Evolutionary conservation across 2,329 filamentous ascomycete species (phyloP).

Genomic region (Phyllosticta citribraziliensis): DNA sequence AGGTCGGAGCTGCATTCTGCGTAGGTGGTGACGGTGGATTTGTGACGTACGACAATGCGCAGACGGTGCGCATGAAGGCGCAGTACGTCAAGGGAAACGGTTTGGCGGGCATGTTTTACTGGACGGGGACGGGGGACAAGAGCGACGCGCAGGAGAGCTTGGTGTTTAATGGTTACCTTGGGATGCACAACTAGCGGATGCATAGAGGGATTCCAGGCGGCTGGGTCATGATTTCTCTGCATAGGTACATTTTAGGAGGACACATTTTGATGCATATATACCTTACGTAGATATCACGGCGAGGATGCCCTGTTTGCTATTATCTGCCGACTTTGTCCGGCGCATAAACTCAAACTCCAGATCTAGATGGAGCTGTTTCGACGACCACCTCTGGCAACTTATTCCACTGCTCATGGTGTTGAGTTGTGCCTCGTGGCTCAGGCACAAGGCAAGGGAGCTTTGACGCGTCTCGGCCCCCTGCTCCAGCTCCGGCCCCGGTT

Average conservation of each 20-base stretch:
- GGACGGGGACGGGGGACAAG: conserved; percentile 65
- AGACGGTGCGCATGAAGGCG: conserved; percentile 67
- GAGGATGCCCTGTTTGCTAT: not conserved
- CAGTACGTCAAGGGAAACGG: conserved; percentile 60
- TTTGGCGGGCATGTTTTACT: conserved; percentile 71
- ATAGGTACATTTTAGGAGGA: not conserved
- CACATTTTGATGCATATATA: not conserved
- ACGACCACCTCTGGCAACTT: no score
- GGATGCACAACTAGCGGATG: conserved; percentile 29
- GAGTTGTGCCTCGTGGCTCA: not conserved
- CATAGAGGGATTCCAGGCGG: not conserved
- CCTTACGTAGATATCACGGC: not conserved
- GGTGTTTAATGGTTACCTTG: conserved; percentile 50
- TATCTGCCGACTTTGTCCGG: no score
- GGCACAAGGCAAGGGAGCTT: conserved; percentile 2
- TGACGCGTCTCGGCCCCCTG: conserved; percentile 3
- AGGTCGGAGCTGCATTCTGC: conserved; percentile 61
- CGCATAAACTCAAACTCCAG: no score
- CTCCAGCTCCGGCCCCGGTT: conserved; percentile 8
- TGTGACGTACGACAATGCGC: conserved; percentile 69
- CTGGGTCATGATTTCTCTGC: not conserved
- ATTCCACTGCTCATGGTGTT: not conserved
- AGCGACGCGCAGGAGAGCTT: conserved; percentile 43
- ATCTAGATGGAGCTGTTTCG: no score
- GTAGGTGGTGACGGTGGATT: conserved; percentile 66